Evolutionary conservation across 768 basidiomycete genomes (phyloP), one percentile per base, ranked within the genome.

Genomic region (Mycena galericulata): DNA sequence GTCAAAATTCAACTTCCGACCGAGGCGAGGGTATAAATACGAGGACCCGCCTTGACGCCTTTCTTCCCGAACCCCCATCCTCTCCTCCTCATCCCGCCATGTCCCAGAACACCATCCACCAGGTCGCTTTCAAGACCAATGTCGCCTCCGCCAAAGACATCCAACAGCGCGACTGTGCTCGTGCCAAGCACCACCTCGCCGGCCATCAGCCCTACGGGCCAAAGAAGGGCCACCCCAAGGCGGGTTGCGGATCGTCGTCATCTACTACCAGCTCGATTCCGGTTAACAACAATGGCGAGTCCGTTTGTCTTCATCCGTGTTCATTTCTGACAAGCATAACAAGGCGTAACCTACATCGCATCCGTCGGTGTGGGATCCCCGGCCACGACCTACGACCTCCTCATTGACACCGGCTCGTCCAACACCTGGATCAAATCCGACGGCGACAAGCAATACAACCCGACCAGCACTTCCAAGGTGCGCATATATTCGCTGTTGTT

Each of bases 381-480:
- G 7, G 51, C 62, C 27, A 67, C 49, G 24, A 18, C 30, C 29
- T 64, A 63, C 63, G 24, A 58, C 11, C 69, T 76, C 26, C 40
- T 76, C 47, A 69, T 76, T 43, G 75, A 36, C 34, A 36, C 34
- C 34, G 68, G 70, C n/a, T 85, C 84, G 72, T 86, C 87, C 27
- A 87, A 86, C 76, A 87, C 86, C 29, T 88, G 87, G 85, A 76
- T 87, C 59, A 36, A 36, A 14, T 24, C 32, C 47, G 84, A 83
- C 26, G 82, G 82, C 45, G 67, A 36, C 11, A 77, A 73, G 15
- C 4, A 72, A 0, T 87, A 82, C 71, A 60, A 43, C n/a, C 18
- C 49, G 49, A 85, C 87, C 14, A 75, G 75, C 41, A 82, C 86
- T 34, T 83, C 81, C 62, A 49, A 32, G 49, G 69, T 64, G 20